Evolutionary conservation across 2,329 filamentous ascomycete species (phyloP).

Genomic region (Aspergillus sp.): DNA sequence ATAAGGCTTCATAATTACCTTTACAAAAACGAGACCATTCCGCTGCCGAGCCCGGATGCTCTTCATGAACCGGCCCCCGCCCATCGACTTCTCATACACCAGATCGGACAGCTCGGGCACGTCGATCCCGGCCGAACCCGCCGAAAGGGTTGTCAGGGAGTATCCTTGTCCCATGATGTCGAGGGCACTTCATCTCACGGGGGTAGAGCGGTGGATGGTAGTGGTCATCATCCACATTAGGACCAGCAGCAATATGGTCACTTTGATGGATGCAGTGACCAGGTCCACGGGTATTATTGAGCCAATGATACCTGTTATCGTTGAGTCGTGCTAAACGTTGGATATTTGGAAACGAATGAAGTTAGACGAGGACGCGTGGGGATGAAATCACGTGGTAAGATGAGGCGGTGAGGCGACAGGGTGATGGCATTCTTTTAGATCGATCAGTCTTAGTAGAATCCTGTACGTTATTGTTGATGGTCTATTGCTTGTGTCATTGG

Average conservation of each 20-base stretch:
- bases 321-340: background rate
- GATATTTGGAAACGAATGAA: background rate
- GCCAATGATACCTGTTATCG: background rate
- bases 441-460: too few species aligned
- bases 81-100: constrained; percentile 85
- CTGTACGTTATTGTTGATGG: too few species aligned
- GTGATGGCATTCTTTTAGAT: background rate
- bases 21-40: constrained; percentile 87
- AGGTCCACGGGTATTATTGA: background rate
- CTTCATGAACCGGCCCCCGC: constrained; percentile 92
- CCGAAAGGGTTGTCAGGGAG: constrained; percentile 83
- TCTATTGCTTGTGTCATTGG: too few species aligned
- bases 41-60: constrained; percentile 84
- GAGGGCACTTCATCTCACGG: constrained; percentile 24
- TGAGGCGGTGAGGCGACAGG: background rate
- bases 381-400: background rate
- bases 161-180: constrained; percentile 87
- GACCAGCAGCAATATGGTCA: background rate
- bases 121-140: constrained; percentile 88
- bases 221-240: background rate
- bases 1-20: constrained; percentile 90
- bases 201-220: background rate
- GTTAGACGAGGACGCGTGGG: background rate
- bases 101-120: constrained; percentile 85
- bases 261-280: background rate